Evolutionary conservation across 2,329 filamentous ascomycete genomes (phyloP), one percentile per base, ranked within the genome.

Genomic region (Diaporthe sp.): DNA sequence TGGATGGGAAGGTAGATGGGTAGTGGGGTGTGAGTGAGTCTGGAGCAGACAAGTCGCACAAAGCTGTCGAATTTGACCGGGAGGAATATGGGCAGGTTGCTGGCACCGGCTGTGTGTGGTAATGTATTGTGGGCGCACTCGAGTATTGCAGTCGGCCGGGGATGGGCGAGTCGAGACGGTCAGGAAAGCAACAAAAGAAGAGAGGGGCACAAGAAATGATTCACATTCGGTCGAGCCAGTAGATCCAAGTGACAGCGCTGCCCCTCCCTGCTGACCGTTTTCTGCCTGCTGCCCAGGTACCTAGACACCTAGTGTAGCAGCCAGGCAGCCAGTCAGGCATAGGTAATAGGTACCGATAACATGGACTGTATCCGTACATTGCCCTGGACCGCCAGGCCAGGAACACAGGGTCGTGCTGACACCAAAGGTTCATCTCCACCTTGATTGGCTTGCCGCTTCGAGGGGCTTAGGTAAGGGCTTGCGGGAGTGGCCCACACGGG

Each of bases 1-100:
- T 86, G 81, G 76, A 78, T 77, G 22, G 34, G 10, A 5, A 12
- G 49, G 25, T 42, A 34, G 46, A 7, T 37, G 25, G 25, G 44
- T 25, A 13, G 46, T 39, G 28, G n/a, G n/a, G 42, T 59, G 12
- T 42, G 72, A 75, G 75, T 75, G 58, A 74, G 76, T 58, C n/a
- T 28, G 53, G 3, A 17, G 75, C 39, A 68, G 73, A 34, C 25
- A 73, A 39, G 69, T 13, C 34, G n/a, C 34, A 55, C 65, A 42
- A 61, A 53, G 34, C 9, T 55, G 65, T 31, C 3, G 19, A 25
- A 37, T 37, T 69, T 69, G 65, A 28, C 44, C 17, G 49, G 49
- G 17, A 28, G 46, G 4, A 39, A 17, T 7, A 39, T 34, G 7
- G 34, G 75, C 74, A 49, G 68, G n/a, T 44, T 34, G 15, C 58